Conservation (phyloP, 148 eudicot genomes). For the Rhododendron griersonianum region DNA sequence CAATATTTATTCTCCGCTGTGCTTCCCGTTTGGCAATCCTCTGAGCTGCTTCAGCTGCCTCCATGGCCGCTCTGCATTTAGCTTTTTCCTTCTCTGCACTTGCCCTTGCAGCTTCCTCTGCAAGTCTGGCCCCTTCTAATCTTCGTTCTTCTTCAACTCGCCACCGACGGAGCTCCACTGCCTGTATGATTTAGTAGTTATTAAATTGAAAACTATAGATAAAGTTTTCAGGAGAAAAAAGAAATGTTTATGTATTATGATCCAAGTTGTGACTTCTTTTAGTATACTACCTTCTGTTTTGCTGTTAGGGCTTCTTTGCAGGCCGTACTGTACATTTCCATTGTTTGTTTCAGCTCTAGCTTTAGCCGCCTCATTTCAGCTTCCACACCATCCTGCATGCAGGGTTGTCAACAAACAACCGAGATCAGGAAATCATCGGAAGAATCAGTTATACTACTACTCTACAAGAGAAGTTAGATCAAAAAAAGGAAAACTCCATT, state of each 20-base stretch:
- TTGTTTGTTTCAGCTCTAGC: conserved; percentile 78
- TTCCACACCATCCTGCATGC: conserved; percentile 59
- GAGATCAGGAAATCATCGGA: neutral
- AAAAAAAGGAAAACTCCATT: neutral
- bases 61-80: conserved; percentile 15
- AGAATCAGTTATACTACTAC: neutral
- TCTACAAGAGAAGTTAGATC: neutral
- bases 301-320: conserved; percentile 90
- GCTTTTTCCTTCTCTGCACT: conserved; percentile 33
- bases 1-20: conserved; percentile 14
- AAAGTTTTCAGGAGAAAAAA: neutral
- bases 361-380: conserved; percentile 83
- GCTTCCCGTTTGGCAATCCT: conserved; percentile 27
- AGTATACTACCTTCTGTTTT: conserved; percentile 66
- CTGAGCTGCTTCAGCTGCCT: conserved; percentile 23
- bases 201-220: neutral
- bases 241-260: neutral
- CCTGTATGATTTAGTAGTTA: conserved; percentile 24
- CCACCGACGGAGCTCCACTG: conserved; percentile 54
- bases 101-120: conserved; percentile 35
- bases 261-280: neutral
- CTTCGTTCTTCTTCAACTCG: conserved; percentile 41
- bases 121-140: conserved; percentile 25
- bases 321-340: conserved; percentile 82
- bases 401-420: neutral